Base-by-base conservation (phyloP, 148 eudicot species). In the Chenopodium quinoa region DNA sequence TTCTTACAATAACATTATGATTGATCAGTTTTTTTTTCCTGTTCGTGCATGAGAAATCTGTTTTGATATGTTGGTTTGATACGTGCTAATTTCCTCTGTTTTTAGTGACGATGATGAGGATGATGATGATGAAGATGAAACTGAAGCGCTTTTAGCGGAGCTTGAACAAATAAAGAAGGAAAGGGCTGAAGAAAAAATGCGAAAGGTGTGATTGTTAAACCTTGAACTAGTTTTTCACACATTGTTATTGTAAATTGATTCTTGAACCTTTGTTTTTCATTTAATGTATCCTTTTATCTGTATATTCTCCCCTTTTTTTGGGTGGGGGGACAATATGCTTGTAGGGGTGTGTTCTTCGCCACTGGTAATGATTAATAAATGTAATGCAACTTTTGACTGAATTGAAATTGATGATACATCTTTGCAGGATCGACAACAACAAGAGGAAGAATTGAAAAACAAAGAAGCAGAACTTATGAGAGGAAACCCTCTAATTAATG, bases 91-190 rank as follows among this genome's bases (percentile, higher is more conserved):
- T 19, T 50, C 54, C 65, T 29, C 62, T 58, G 34, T 80, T 82
- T 22, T 79, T 52, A 88, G 95, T 88, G 91, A 89, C 79, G 92
- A 90, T n/a, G 98, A 93, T 7, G 94, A 90, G 11, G 92, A 92
- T 2, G 97, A 94, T 10, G 98, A 95, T 29, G 99, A 96, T 4
- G 99, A 92, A 47, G 99, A 94, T 88, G 97, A 96, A 84, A 92
- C 92, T 29, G 99, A 91, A 87, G 99, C 99, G 80, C 94, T 96
- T 20, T 79, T 92, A 85, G 95, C 95, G 40, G 98, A 91, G 84
- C 99, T 95, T 87, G 98, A 92, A 85, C 92, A 86, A 22, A 89
- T 95, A 86, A 93, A 86, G 90, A 93, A 87, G 86, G 99, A 96
- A 87, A 96, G 90, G 83, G 97, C 94, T 73, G 99, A 96, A 85